Base-by-base conservation (phyloP, 306 rosid species). In the Glycine soja region DNA sequence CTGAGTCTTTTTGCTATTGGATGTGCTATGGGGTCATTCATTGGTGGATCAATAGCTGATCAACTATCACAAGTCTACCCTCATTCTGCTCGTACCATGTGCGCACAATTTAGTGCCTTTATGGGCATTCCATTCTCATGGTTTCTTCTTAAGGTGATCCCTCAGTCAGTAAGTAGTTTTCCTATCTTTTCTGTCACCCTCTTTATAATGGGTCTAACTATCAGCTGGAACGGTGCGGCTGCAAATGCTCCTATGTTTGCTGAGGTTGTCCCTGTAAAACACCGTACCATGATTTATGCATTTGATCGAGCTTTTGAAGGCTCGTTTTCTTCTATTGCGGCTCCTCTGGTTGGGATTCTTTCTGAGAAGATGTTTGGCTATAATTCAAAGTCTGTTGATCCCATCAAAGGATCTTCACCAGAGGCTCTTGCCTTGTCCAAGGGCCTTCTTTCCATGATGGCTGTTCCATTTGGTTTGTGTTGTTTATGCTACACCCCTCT, bases 281-380 rank as follows among this genome's bases (percentile, higher is more conserved):
- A 95, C 81, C 88, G 98, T 62, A 95, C 99, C 48, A 95, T 95
- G 98, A 92, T 95, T 64, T 95, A 95, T 30, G 99, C 99, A 8
- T 95, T 95, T 70, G 99, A 95, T 76, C 90, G 98, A n/a, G 99
- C 99, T 46, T 93, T 93, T 4, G 98, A 95, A 84, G 99, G 97
- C 54, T 95, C 99, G 0, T 88, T 95, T 72, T 95, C 99, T 79
- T 90, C 99, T 5, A 63, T 93, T 70, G 99, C 99, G 9, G 99
- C 99, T 84, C 99, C 99, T 11, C 76, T 95, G 87, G 99, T 95
- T 10, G 99, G 99, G 14, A 95, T 95, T 80, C 97, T 95, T 46
- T 90, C 99, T 0, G 99, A 95, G 88, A 85, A 82, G 84, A 85
- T 88, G 83, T 95, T 90, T 64, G 99, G 99, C 15, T 95, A 95